Evolutionary conservation across 2,329 filamentous ascomycete genomes (phyloP), one percentile per base, ranked within the genome.

Genomic region (Aspergillus candidus): DNA sequence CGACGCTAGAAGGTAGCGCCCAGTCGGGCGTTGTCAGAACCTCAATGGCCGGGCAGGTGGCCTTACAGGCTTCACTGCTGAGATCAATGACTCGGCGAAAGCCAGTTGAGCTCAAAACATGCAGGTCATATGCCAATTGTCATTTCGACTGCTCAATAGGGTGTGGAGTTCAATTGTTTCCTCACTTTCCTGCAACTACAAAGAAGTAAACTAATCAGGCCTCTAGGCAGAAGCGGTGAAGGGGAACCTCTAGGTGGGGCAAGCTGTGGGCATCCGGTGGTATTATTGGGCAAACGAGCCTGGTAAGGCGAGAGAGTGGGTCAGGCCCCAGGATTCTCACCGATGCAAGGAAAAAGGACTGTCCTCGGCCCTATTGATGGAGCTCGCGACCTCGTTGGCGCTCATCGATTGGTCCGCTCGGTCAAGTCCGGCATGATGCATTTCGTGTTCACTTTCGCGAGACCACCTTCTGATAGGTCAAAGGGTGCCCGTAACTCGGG

Each of bases 331-430:
- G 42, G 35, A 41, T 32, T 31, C 36, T 48, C 42, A 52, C 50
- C 48, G 50, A 47, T 18, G 18, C 22, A 38, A 27, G 37, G 13
- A 41, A 51, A 56, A 44, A 34, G 22, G 15, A 38, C 32, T 27
- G 7, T 27, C 22, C 52, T 57, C 54, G 51, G 51, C 57, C 56
- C 49, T 61, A 56, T 41, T 35, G 38, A 56, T 60, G 57, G 57
- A 43, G 39, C 40, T 37, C 10, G 14, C 22, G 18, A 36, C 14
- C 38, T 7, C 30, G 51, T 34, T 55, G 53, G 53, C 53, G 46
- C 22, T 35, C 11, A 37, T 41, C 38, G 38, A 55, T 55, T 55
- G 40, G 53, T 41, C 32, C 12, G 13, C 22, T 11, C 32, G 34
- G 43, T 27, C 43, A 41, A 32, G 32, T 41, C 46, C 44, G 39